Evolutionary conservation across 2,329 filamentous ascomycete genomes (phyloP).

Genomic region (Colletotrichum nymphaeae): DNA sequence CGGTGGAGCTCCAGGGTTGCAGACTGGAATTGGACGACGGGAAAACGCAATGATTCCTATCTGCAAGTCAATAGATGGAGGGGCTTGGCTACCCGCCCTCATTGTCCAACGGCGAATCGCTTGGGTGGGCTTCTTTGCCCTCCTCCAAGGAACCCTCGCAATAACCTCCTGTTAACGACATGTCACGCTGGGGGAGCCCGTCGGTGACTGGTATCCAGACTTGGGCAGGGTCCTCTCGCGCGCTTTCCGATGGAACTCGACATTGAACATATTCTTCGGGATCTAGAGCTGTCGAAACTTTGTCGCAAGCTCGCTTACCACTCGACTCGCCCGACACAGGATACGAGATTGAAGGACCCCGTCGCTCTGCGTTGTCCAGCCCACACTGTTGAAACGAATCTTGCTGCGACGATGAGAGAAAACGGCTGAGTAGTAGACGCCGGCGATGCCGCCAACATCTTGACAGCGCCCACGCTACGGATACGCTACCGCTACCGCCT

Average conservation of each 20-base stretch:
- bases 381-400: conserved; percentile 29
- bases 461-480: conserved; percentile 30
- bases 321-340: neutral
- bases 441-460: conserved; percentile 25
- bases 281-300: conserved; percentile 19
- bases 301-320: conserved; percentile 20
- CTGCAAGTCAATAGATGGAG: conserved; percentile 35
- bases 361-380: conserved; percentile 15
- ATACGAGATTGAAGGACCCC: conserved; percentile 11
- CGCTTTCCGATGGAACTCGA: conserved; percentile 27
- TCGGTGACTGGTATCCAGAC: conserved; percentile 3
- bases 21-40: conserved; percentile 24
- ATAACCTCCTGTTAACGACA: conserved; percentile 33
- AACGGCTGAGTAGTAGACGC: conserved; percentile 17
- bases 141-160: conserved; percentile 25
- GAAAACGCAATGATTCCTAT: conserved; percentile 33
- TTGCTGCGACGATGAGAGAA: conserved; percentile 22
- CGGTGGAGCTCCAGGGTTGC: conserved; percentile 32
- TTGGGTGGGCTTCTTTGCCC: conserved; percentile 24
- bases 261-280: conserved; percentile 3
- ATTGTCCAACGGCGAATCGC: conserved; percentile 33
- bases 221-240: conserved; percentile 14
- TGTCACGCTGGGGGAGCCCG: conserved; percentile 31
- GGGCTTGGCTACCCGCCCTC: conserved; percentile 30
- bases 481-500: conserved; percentile 4